Conservation (phyloP, 805 yeast species). For the Kregervanrija delftensis region DNA sequence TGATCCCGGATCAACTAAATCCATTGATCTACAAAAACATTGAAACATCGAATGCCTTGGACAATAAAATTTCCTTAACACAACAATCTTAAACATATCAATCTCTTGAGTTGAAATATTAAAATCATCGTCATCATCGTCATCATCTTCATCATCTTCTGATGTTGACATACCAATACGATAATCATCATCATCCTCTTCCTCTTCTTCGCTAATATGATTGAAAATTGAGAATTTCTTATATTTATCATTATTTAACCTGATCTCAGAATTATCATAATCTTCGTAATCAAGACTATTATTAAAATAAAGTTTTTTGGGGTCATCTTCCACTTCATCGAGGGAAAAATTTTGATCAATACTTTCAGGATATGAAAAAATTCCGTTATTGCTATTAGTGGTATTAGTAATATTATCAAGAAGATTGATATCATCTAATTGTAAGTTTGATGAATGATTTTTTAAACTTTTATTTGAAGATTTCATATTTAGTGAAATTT, state of each 20-base stretch:
- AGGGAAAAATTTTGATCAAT: conserved; percentile 5
- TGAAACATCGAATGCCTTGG: conserved; percentile 23
- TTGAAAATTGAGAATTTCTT: conserved; percentile 1
- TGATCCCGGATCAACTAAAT: conserved; percentile 7
- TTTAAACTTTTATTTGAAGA: conserved; percentile 15
- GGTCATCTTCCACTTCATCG: conserved; percentile 8
- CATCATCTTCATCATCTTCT: conserved; percentile 3
- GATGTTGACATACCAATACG: conserved; percentile 3
- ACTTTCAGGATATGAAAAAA: not conserved
- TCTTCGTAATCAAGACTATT: conserved; percentile 1
- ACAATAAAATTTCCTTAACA: conserved; percentile 16
- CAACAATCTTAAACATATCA: conserved; percentile 20
- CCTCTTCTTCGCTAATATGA: conserved; percentile 12
- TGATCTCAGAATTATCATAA: not conserved
- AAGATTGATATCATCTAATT: conserved; percentile 10
- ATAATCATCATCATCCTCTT: conserved; percentile 10
- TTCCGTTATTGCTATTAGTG: not conserved
- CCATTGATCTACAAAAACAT: conserved; percentile 16
- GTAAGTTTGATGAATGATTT: conserved; percentile 17
- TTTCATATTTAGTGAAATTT: conserved; percentile 2
- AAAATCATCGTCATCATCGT: conserved; percentile 9
- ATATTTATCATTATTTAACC: not conserved
- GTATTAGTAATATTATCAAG: not conserved
- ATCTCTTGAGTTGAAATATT: conserved; percentile 19
- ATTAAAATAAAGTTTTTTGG: not conserved